Base-by-base conservation (phyloP, 257 asterid species). In the Cordia subcordata region DNA sequence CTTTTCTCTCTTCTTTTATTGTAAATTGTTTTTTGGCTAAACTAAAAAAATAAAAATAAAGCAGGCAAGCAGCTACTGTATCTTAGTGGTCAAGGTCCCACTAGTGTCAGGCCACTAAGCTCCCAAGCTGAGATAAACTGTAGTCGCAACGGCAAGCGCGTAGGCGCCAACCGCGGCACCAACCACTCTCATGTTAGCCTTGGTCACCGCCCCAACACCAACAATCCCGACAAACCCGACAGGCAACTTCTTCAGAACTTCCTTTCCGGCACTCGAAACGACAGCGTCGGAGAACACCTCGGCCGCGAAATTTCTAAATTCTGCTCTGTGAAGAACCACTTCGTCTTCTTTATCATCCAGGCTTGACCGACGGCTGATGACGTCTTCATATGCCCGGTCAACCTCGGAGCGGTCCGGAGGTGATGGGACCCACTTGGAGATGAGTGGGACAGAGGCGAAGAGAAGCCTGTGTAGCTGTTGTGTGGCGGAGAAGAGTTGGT, bases 141-240 rank as follows among this genome's bases (percentile, higher is more conserved):
- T 67, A 33, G 86, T 67, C 10, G 72, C 86, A 55, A 82, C 77
- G 33, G 90, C 92, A 13, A 87, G 81, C 76, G 90, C 87, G 84
- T 86, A 85, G 0, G 86, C 85, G 45, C 85, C 97, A 78, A 87
- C 68, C 84, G 74, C 90, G 71, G 88, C 83, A 40, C 57, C 88
- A 45, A 82, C 65, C n/a, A 81, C 66, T 51, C 56, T 82, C 61
- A 67, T 86, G 8, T 82, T 80, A 3, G 92, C 83, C 65, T 67
- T 77, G 33, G 81, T 73, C 50, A 81, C 71, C 74, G 60, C 68
- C 65, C 90, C 90, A 11, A 90, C 53, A 0, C 94, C 90, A 54
- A 81, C 87, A 49, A 89, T 86, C 15, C 92, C 95, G 8, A 73
- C 84, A 51, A 45, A 81, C 10, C 97, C 95, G n/a, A 86, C 38